phyloP scores from a whole-genome alignment of 345 rosid genomes.

The Arabidopsis suecica region DNA sequence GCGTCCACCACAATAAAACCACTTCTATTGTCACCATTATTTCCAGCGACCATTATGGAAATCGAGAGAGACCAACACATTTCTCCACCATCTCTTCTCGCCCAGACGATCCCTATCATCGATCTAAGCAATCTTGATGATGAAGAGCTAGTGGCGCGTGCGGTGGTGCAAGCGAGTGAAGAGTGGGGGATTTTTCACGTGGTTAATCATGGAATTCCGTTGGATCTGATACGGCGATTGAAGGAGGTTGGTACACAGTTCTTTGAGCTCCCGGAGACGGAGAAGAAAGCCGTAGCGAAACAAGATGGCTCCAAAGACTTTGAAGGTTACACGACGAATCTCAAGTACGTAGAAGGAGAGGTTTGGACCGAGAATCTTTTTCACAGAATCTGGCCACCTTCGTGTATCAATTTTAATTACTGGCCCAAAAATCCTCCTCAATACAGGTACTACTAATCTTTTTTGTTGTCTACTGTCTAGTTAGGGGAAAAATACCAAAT shows the following conservation, averaged over 20 bases:
- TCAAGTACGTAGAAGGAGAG: conserved; percentile 45
- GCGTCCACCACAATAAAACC: no score
- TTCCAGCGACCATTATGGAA: conserved; percentile 39
- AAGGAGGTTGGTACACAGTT: conserved; percentile 62
- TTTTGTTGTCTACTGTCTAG: background rate
- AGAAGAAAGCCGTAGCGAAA: conserved; percentile 58
- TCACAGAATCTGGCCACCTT: conserved; percentile 77
- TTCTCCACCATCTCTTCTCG: background rate
- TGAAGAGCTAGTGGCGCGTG: conserved; percentile 31
- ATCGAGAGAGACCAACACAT: conserved; percentile 49
- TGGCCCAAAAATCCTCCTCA: conserved; percentile 76
- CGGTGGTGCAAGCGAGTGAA: conserved; percentile 49
- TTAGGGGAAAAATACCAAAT: background rate
- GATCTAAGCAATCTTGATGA: conserved; percentile 45
- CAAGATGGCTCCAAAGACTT: conserved; percentile 37
- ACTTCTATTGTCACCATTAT: background rate
- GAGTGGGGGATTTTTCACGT: conserved; percentile 54
- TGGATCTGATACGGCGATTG: conserved; percentile 49
- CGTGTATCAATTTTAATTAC: conserved; percentile 52
- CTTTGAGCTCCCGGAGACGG: conserved; percentile 64
- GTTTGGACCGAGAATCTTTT: conserved; percentile 75
- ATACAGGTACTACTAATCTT: conserved; percentile 53
- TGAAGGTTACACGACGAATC: conserved; percentile 68
- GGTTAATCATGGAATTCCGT: conserved; percentile 49
- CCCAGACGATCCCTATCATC: conserved; percentile 45